Conservation (phyloP, 352 stramenopile genomes). For the Globisporangium paddicum region DNA sequence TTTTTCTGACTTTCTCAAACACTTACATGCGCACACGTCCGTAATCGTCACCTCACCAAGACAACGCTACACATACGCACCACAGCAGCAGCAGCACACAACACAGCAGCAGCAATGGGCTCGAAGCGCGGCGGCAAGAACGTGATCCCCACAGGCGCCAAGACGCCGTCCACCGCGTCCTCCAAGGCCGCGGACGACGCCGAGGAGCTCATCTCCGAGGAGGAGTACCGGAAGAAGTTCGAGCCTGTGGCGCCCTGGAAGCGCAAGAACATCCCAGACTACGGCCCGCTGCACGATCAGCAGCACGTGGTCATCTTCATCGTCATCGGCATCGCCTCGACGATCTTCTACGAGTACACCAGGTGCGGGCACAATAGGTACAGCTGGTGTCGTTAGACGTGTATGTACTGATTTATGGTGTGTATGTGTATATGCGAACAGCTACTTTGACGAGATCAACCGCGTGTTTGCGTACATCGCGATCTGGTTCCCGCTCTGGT, state of each 20-base stretch:
- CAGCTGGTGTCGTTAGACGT: neutral
- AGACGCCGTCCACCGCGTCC: neutral
- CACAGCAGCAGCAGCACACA: neutral
- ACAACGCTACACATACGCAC: neutral
- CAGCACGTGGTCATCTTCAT: slow-evolving; percentile 68
- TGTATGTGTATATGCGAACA: slow-evolving; percentile 3
- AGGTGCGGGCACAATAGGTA: slow-evolving; percentile 22
- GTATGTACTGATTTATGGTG: neutral
- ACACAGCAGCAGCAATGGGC: slow-evolving; percentile 1
- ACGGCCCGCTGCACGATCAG: slow-evolving; percentile 55
- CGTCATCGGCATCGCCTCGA: slow-evolving; percentile 56
- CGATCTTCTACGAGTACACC: slow-evolving; percentile 66
- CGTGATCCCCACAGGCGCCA: neutral
- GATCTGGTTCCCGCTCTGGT: slow-evolving; percentile 83
- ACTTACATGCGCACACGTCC: neutral
- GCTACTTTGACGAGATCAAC: slow-evolving; percentile 68
- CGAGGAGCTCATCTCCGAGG: slow-evolving; percentile 38
- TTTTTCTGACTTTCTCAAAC: slow-evolving; percentile 1
- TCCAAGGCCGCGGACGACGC: slow-evolving; percentile 12
- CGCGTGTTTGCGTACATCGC: slow-evolving; percentile 69
- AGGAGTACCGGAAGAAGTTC: slow-evolving; percentile 55
- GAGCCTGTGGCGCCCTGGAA: slow-evolving; percentile 83
- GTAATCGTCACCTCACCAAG: neutral
- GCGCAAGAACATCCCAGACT: slow-evolving; percentile 72
- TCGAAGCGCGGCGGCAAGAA: slow-evolving; percentile 14